Conservation (phyloP, 1,139 yeast genomes). For the Yamadazyma atlantica region DNA sequence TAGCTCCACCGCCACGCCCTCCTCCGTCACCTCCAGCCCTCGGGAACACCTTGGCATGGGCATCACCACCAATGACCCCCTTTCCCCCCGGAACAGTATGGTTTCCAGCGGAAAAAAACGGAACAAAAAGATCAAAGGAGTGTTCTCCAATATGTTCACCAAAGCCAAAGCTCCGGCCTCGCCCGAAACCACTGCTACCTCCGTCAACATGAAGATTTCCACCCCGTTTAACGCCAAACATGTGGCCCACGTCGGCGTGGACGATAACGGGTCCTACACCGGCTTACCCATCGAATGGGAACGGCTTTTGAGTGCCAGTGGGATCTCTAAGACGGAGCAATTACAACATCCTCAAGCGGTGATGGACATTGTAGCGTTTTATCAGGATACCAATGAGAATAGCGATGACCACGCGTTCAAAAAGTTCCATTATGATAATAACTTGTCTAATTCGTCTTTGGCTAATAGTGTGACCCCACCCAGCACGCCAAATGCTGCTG, state of each 20-base stretch:
- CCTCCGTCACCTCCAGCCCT: slow-evolving; percentile 22
- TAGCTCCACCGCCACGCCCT: slow-evolving; percentile 24
- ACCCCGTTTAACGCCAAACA: slow-evolving; percentile 90
- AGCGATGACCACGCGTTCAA: slow-evolving; percentile 74
- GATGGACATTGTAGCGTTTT: slow-evolving; percentile 87
- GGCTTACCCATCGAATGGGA: slow-evolving; percentile 96
- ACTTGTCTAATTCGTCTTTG: slow-evolving; percentile 21
- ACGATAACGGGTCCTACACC: slow-evolving; percentile 83
- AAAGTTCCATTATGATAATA: slow-evolving; percentile 54
- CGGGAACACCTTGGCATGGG: slow-evolving; percentile 30
- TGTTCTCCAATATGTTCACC: slow-evolving; percentile 42
- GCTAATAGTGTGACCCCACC: slow-evolving; percentile 28
- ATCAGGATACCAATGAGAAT: slow-evolving; percentile 64
- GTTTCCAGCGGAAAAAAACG: slow-evolving; percentile 23
- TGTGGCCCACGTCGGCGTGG: slow-evolving; percentile 90
- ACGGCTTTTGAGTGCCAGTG: slow-evolving; percentile 74
- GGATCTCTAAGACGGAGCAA: slow-evolving; percentile 82
- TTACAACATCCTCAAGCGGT: slow-evolving; percentile 93
- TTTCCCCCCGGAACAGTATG: slow-evolving; percentile 13
- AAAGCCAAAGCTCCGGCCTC: slow-evolving; percentile 21
- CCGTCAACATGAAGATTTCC: slow-evolving; percentile 63
- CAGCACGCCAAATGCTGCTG: slow-evolving; percentile 22
- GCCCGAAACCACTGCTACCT: slow-evolving; percentile 20
- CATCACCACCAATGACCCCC: slow-evolving; percentile 13
- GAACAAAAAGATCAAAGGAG: slow-evolving; percentile 41